These are phyloP conservation scores for Kokia cookei DNA, from an alignment of 441 rosid genomes.

Conservation along the genomic window DNA sequence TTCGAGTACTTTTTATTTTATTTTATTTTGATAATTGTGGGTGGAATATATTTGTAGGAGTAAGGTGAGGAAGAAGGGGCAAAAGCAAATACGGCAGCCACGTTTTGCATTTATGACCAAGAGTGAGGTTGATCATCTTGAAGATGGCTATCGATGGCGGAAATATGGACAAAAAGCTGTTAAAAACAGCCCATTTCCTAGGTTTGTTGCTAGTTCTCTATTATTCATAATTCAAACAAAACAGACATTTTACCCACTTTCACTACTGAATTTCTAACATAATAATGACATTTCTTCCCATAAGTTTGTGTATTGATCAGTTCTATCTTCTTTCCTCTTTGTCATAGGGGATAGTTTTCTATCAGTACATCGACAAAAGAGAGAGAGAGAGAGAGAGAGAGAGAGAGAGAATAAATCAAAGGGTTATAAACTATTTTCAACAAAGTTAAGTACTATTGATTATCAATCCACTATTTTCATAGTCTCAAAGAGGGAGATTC, in stretches of 20 bases:
- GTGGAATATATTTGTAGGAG: slow-evolving; percentile 41
- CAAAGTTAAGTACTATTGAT: not conserved
- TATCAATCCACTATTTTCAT: not conserved
- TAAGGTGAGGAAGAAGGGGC: slow-evolving; percentile 62
- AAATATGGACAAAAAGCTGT: slow-evolving; percentile 97
- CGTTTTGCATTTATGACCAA: slow-evolving; percentile 92
- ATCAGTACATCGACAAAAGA: not conserved
- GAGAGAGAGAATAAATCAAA: not conserved
- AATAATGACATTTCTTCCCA: not conserved
- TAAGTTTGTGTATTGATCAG: not conserved
- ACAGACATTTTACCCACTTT: not conserved
- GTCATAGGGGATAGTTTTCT: not conserved
- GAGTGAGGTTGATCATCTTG: slow-evolving; percentile 93
- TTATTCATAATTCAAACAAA: not conserved
- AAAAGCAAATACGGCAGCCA: slow-evolving; percentile 75
- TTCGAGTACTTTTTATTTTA: not conserved
- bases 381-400: too few relatives aligned
- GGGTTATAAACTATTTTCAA: not conserved
- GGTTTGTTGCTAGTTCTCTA: slow-evolving; percentile 27
- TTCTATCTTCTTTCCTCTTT: not conserved
- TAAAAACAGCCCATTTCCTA: slow-evolving; percentile 82
- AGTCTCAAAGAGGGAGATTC: not conserved
- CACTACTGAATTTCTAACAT: not conserved
- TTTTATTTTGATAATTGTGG: slow-evolving; percentile 22
- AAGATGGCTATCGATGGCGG: slow-evolving; percentile 95